Evolutionary conservation across 306 rosid genomes (phyloP), one percentile per base, ranked within the genome.

Genomic region (Cyamopsis tetragonoloba): DNA sequence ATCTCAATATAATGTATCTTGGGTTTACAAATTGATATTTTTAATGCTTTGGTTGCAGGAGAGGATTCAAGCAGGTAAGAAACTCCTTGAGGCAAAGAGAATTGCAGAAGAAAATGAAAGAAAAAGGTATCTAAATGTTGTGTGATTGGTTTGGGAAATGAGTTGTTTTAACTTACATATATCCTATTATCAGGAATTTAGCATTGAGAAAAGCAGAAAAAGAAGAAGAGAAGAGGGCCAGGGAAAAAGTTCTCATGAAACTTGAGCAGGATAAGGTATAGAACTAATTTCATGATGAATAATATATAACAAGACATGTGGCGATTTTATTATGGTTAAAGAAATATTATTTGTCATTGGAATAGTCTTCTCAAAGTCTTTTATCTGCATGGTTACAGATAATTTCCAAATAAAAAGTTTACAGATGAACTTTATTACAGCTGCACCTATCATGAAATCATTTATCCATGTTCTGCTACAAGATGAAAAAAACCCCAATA

Each of bases 251-350:
- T 51, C 61, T 79, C 11, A 59, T 57, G 78, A 87, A 84, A 79
- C 81, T 92, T 43, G 84, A 87, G 58, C 96, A 87, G 58, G 95
- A 92, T 72, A 92, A 87, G 98, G 98, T 92, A 77, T 50, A 57
- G 51, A 65, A 53, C 12, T 42, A 22, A 47, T 49, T 70, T n/a
- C n/a, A n/a, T n/a, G n/a, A n/a, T n/a, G n/a, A n/a, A n/a, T n/a
- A n/a, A n/a, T n/a, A n/a, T n/a, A n/a, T n/a, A n/a, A n/a, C n/a
- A n/a, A n/a, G n/a, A n/a, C n/a, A n/a, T n/a, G n/a, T n/a, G n/a
- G n/a, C n/a, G n/a, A n/a, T n/a, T n/a, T n/a, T n/a, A n/a, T n/a
- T n/a, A n/a, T n/a, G n/a, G n/a, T 2, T 19, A 9, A 32, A 32
- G 43, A 31, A 32, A 24, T 3, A 22, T 28, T n/a, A 32, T 8